Evolutionary conservation across 345 rosid species (phyloP).

Genomic region (Gynandropsis gynandra): DNA sequence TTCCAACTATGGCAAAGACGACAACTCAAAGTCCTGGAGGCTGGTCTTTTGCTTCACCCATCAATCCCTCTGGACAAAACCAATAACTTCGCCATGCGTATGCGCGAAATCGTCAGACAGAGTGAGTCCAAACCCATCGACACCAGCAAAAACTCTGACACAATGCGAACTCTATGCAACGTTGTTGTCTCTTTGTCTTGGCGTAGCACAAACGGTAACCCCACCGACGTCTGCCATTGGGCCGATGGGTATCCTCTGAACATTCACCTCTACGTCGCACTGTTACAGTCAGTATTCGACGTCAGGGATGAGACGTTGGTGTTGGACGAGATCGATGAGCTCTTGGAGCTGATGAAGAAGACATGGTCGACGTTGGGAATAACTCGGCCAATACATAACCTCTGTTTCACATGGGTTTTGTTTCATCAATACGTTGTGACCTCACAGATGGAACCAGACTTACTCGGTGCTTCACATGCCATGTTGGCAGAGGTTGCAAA

Average conservation of each 20-base stretch:
- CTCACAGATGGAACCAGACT: conserved; percentile 60
- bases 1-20: conserved; percentile 81
- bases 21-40: conserved; percentile 69
- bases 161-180: conserved; percentile 58
- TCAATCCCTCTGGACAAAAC: conserved; percentile 60
- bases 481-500: conserved; percentile 73
- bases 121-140: conserved; percentile 45
- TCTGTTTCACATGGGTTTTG: conserved; percentile 83
- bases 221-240: conserved; percentile 85
- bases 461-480: conserved; percentile 60
- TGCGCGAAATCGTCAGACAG: conserved; percentile 50
- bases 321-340: conserved; percentile 87
- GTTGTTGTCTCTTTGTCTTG: conserved; percentile 64
- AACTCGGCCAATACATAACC: conserved; percentile 54
- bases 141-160: conserved; percentile 63
- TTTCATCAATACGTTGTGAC: conserved; percentile 73
- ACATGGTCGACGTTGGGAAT: conserved; percentile 88
- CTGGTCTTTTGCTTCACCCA: conserved; percentile 70
- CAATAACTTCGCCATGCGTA: conserved; percentile 41
- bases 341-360: conserved; percentile 77
- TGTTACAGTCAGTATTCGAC: conserved; percentile 70
- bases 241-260: conserved; percentile 90
- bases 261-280: conserved; percentile 49
- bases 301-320: conserved; percentile 69
- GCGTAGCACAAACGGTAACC: conserved; percentile 52